Conservation (phyloP, 2,329 filamentous ascomycete species). For the Apiospora saccharicola region DNA sequence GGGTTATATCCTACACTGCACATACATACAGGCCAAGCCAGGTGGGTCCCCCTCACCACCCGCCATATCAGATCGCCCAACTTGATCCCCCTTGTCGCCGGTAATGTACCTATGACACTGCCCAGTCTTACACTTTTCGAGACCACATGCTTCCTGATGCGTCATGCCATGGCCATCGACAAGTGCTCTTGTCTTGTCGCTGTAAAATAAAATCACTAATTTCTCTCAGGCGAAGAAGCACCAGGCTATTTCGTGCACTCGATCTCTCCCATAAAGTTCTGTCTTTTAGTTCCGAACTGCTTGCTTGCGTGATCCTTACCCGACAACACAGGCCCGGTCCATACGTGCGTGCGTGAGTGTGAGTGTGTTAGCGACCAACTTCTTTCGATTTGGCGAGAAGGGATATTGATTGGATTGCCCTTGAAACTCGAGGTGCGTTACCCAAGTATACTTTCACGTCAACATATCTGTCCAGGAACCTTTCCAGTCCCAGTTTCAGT, state of each 20-base stretch:
- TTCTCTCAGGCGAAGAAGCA: neutral
- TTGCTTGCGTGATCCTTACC: neutral
- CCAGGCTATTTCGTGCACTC: neutral
- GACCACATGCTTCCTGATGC: conserved; percentile 4
- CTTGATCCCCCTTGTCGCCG: neutral
- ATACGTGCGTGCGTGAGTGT: neutral
- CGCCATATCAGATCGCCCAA: neutral
- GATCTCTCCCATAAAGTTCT: neutral
- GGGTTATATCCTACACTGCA: neutral
- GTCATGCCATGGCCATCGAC: neutral
- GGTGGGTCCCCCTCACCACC: neutral
- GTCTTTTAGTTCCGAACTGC: neutral
- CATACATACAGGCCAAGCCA: neutral
- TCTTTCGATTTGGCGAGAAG: neutral
- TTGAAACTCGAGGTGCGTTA: neutral
- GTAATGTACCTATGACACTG: conserved; percentile 13
- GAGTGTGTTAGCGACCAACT: neutral
- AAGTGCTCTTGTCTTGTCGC: neutral
- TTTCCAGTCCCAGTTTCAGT: conserved; percentile 23
- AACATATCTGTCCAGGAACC: conserved; percentile 28
- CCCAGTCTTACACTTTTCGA: neutral
- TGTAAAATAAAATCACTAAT: neutral
- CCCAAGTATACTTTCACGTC: neutral
- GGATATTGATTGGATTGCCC: neutral
- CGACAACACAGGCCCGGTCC: neutral